These are phyloP conservation scores for Neofusicoccum umdonicola DNA, from an alignment of 2,329 filamentous ascomycete genomes.

Conservation along the genomic window DNA sequence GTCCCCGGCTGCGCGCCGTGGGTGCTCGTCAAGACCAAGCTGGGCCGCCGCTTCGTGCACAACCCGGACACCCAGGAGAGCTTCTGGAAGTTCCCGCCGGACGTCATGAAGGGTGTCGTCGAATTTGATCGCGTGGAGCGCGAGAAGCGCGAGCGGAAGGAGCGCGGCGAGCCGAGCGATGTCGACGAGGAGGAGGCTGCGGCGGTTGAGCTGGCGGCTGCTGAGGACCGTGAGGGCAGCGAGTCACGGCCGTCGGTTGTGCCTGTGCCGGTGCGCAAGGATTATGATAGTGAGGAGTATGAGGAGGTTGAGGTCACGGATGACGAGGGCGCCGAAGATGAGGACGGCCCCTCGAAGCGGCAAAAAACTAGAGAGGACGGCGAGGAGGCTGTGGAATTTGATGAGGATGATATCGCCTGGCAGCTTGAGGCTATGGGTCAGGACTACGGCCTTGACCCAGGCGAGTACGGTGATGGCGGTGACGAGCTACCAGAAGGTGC, in stretches of 20 bases:
- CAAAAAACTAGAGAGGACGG: conserved; percentile 47
- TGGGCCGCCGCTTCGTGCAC: conserved; percentile 85
- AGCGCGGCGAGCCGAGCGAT: conserved; percentile 46
- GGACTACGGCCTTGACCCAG: conserved; percentile 75
- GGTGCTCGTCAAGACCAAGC: conserved; percentile 89
- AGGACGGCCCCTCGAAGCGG: conserved; percentile 51
- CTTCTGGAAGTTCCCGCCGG: conserved; percentile 90
- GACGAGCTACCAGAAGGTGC: conserved; percentile 67
- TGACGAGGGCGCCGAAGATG: conserved; percentile 44
- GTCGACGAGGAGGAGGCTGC: conserved; percentile 32
- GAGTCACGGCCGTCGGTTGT: conserved; percentile 22
- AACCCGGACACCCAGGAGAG: conserved; percentile 83
- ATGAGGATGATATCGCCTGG: conserved; percentile 90
- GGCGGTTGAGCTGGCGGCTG: conserved; percentile 25
- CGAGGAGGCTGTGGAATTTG: conserved; percentile 68
- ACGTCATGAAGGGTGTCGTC: conserved; percentile 72
- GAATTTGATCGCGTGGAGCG: conserved; percentile 71
- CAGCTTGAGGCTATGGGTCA: conserved; percentile 87
- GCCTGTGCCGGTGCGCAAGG: conserved; percentile 31
- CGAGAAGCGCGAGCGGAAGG: conserved; percentile 57
- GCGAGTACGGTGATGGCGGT: conserved; percentile 71
- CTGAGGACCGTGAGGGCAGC: conserved; percentile 27
- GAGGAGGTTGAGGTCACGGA: conserved; percentile 75
- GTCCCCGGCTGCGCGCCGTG: conserved; percentile 85
- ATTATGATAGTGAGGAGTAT: conserved; percentile 67